These are phyloP conservation scores for Phycomyces nitens DNA, from an alignment of 192 early-diverging fungal genomes.

Conservation along the genomic window DNA sequence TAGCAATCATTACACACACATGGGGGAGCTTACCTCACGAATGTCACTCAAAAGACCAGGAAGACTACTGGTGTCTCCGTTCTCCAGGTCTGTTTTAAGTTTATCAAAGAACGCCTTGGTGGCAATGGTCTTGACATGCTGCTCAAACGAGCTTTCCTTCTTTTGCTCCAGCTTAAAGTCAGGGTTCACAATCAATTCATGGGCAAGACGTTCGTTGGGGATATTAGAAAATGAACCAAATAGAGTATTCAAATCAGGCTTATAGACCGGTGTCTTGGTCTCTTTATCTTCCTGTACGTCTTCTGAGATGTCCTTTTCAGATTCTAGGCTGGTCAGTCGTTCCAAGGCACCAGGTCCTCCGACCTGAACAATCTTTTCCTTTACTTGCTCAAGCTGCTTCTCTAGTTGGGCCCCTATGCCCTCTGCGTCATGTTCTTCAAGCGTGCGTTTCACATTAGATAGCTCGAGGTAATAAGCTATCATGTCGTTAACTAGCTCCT, in stretches of 20 bases:
- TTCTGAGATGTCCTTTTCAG: neutral
- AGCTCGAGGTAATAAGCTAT: slow-evolving; percentile 67
- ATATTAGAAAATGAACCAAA: slow-evolving; percentile 30
- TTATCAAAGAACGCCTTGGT: slow-evolving; percentile 71
- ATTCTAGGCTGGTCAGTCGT: neutral
- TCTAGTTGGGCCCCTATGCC: slow-evolving; percentile 25
- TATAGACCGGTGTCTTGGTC: slow-evolving; percentile 48
- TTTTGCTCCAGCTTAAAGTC: slow-evolving; percentile 53
- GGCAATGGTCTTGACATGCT: slow-evolving; percentile 53
- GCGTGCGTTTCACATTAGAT: slow-evolving; percentile 58
- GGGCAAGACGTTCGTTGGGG: slow-evolving; percentile 67
- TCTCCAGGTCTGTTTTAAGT: slow-evolving; percentile 56
- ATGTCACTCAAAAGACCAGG: slow-evolving; percentile 55
- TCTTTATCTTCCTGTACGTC: neutral
- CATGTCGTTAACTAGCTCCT: slow-evolving; percentile 58
- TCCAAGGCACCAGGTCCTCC: slow-evolving; percentile 14
- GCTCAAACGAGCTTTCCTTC: slow-evolving; percentile 42
- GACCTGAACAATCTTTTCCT: slow-evolving; percentile 10
- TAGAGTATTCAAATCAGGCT: slow-evolving; percentile 35
- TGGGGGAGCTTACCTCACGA: slow-evolving; percentile 49
- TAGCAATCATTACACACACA: slow-evolving; percentile 39
- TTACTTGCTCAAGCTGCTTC: slow-evolving; percentile 19
- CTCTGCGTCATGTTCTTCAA: slow-evolving; percentile 49
- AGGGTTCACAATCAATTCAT: slow-evolving; percentile 75
- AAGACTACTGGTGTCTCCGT: slow-evolving; percentile 40